phyloP scores from a whole-genome alignment of 495 filamentous ascomycete species.

The Pseudomonodictys pantanalensis region DNA sequence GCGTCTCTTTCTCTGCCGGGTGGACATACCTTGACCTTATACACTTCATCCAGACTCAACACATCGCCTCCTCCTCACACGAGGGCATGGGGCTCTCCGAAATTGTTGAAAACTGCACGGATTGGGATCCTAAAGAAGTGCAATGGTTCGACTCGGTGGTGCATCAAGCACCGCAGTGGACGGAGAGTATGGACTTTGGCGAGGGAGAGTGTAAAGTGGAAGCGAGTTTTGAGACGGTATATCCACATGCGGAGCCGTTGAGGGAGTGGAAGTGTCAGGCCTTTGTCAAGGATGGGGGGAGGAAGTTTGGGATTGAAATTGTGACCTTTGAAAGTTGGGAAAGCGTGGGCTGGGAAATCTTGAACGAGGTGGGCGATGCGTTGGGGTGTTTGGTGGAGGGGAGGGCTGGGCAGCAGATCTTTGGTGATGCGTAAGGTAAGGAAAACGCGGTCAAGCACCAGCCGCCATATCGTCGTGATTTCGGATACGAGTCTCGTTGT shows the following conservation, averaged over 20 bases:
- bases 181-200: constrained; percentile 30
- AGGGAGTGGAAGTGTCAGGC: constrained; percentile 32
- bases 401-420: no score
- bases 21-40: constrained; percentile 32
- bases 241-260: constrained; percentile 31
- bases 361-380: constrained; percentile 19
- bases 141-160: constrained; percentile 33
- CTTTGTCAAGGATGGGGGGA: constrained; percentile 17
- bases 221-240: constrained; percentile 26
- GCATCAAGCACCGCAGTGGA: constrained; percentile 27
- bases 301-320: constrained; percentile 24
- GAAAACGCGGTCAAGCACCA: no score
- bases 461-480: no score
- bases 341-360: constrained; percentile 7
- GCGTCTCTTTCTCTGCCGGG: constrained; percentile 15
- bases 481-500: no score
- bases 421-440: no score
- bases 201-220: no score
- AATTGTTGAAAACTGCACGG: constrained; percentile 57
- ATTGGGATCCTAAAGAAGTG: constrained; percentile 47
- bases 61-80: constrained; percentile 10
- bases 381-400: constrained; percentile 8
- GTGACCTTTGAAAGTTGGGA: constrained; percentile 29
- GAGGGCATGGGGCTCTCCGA: constrained; percentile 53
- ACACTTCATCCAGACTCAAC: constrained; percentile 24